phyloP scores from a whole-genome alignment of 805 yeast species.

The Spathaspora sp. region DNA sequence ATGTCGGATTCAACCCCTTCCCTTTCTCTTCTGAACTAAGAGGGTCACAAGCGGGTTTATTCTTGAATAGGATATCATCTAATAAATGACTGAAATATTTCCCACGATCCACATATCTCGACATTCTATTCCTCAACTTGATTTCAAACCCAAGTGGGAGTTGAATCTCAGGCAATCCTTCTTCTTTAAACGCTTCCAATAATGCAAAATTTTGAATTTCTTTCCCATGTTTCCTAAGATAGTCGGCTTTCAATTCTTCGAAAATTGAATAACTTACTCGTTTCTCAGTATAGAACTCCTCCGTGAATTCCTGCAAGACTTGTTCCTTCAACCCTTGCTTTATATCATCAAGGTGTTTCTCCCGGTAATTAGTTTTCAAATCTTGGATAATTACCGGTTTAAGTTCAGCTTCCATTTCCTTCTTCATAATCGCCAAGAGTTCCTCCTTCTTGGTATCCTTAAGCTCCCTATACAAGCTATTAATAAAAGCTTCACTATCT shows the following conservation, averaged over 20 bases:
- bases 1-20: constrained; percentile 5
- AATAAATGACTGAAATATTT: constrained; percentile 8
- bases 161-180: background rate
- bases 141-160: background rate
- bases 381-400: constrained; percentile 5
- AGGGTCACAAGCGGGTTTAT: constrained; percentile 8
- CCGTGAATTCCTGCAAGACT: constrained; percentile 4
- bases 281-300: constrained; percentile 4
- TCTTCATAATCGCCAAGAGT: constrained; percentile 1
- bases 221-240: constrained; percentile 1
- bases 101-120: constrained; percentile 3
- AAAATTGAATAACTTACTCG: constrained; percentile 2
- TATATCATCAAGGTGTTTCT: constrained; percentile 4
- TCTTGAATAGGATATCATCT: constrained; percentile 7
- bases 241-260: constrained; percentile 4
- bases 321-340: constrained; percentile 5
- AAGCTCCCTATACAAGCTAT: constrained; percentile 4
- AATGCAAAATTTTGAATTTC: background rate
- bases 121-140: background rate
- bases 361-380: constrained; percentile 2
- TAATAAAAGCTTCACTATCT: constrained; percentile 4
- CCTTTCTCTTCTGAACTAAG: constrained; percentile 16
- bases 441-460: constrained; percentile 6
- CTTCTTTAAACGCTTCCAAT: background rate
- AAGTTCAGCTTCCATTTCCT: constrained; percentile 1